Evolutionary conservation across 1,284 basidiomycete genomes (phyloP), one percentile per base, ranked within the genome.

Genomic region (Leucoagaricus sp.): DNA sequence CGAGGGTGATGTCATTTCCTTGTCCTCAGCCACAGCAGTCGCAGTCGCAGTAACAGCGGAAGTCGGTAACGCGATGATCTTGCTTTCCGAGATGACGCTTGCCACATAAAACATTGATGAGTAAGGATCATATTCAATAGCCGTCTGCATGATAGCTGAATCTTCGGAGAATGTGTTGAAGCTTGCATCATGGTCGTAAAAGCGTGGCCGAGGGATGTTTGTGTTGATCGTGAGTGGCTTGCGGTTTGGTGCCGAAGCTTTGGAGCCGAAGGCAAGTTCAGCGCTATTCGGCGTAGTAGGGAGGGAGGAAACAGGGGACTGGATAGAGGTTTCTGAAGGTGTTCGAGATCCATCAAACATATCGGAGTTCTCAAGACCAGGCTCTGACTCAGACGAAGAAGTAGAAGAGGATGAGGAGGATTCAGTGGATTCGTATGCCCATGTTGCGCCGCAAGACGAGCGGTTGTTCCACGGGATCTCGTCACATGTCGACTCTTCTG

Each of bases 91-190:
- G 15, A 72, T 64, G 4, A 77, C 71, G 25, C 77, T 79, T 51
- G 73, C 73, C 49, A 84, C 69, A 62, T 78, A 82, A 60, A 80
- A 84, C 47, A 81, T 78, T 1, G 83, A 81, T 17, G 79, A 76
- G 61, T 80, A 80, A 9, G 78, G 75, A 55, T 78, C 73, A 53
- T 80, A 80, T 65, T 89, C 87, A 49, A 88, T 81, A 23, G 87
- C 87, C 7, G 87, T 89, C 60, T 86, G 85, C 86, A 89, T 88
- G 59, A 78, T 75, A 33, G 85, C 82, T 19, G 55, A 57, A 26
- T 75, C 71, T 1, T 79, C 75, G 23, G 84, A 85, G 57, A 73
- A 75, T 56, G 83, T 81, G n/a, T 51, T 51, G 49, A 51, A 8
- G 38, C 72, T 71, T 65, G 41, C 40, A 19, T 75, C 78, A 45